Evolutionary conservation across 2,329 filamentous ascomycete genomes (phyloP).

Genomic region (Lachnellula cervina): DNA sequence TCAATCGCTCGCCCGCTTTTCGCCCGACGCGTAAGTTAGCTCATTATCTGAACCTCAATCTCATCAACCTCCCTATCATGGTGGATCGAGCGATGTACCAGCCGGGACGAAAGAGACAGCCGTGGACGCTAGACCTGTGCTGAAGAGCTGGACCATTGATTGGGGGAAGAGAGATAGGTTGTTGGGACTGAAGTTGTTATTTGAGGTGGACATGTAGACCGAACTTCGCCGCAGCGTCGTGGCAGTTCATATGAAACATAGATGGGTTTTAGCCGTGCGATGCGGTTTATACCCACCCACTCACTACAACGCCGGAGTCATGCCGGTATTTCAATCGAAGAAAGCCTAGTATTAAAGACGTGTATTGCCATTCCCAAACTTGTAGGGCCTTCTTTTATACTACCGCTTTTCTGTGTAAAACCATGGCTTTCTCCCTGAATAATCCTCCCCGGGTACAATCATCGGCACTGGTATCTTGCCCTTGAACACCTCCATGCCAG

Average conservation of each 20-base stretch:
- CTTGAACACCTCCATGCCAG: conserved; percentile 43
- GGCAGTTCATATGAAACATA: too few relatives aligned
- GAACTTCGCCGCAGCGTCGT: too few relatives aligned
- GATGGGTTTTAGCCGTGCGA: too few relatives aligned
- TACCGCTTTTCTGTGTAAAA: conserved; percentile 18
- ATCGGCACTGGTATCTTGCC: conserved; percentile 60
- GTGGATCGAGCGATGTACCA: conserved; percentile 33
- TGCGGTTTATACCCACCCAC: too few relatives aligned
- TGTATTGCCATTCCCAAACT: background rate
- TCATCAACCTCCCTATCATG: too few relatives aligned
- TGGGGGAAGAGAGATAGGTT: conserved; percentile 51
- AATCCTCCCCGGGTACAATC: conserved; percentile 47
- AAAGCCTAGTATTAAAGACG: too few relatives aligned
- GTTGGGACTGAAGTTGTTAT: conserved; percentile 58
- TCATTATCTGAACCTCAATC: too few relatives aligned
- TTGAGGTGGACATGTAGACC: conserved; percentile 51
- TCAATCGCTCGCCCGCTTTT: too few relatives aligned
- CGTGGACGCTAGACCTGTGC: conserved; percentile 56
- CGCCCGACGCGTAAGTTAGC: too few relatives aligned
- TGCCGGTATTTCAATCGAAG: too few relatives aligned
- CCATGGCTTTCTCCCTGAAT: conserved; percentile 28
- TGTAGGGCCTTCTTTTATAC: too few relatives aligned
- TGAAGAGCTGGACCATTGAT: conserved; percentile 44
- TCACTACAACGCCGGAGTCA: too few relatives aligned
- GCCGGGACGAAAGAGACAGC: conserved; percentile 52